Percentiles rank a stretch among this genome's conserved stretches.
Evolutionary conservation across 805 yeast genomes (phyloP).

Genomic region (Cyberlindnera galapagoensis): DNA sequence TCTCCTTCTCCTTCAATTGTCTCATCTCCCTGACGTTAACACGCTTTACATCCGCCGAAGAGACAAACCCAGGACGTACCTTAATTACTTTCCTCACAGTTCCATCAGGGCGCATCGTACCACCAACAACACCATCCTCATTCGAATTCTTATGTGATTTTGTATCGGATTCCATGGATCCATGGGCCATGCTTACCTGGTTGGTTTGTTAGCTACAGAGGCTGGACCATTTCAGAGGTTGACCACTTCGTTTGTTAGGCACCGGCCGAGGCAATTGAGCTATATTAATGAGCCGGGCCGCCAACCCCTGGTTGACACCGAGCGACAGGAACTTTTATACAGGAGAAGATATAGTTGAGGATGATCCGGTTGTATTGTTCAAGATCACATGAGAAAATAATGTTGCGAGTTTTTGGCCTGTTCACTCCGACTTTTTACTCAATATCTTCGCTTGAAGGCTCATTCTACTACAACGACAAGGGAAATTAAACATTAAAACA

Average conservation of each 20-base stretch:
- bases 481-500: too few relatives aligned
- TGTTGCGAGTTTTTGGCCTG: too few relatives aligned
- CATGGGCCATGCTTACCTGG: constrained; percentile 1
- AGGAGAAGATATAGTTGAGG: too few relatives aligned
- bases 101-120: constrained; percentile 23
- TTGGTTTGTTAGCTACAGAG: neutral
- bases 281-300: too few relatives aligned
- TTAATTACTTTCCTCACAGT: constrained; percentile 17
- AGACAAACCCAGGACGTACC: constrained; percentile 21
- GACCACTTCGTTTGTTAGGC: constrained; percentile 1
- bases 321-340: too few relatives aligned
- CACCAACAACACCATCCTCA: constrained; percentile 18
- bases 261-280: too few relatives aligned
- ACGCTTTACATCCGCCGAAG: constrained; percentile 18
- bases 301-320: too few relatives aligned
- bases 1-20: constrained; percentile 2
- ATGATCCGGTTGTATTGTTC: too few relatives aligned
- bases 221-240: neutral
- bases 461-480: too few relatives aligned
- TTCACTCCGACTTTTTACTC: too few relatives aligned
- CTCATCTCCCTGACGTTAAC: constrained; percentile 13
- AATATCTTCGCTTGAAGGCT: too few relatives aligned
- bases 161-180: constrained; percentile 2
- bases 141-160: constrained; percentile 7
- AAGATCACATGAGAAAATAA: too few relatives aligned